Base-by-base conservation (phyloP, 768 basidiomycete species). In the Kwoniella mangroviensis region DNA sequence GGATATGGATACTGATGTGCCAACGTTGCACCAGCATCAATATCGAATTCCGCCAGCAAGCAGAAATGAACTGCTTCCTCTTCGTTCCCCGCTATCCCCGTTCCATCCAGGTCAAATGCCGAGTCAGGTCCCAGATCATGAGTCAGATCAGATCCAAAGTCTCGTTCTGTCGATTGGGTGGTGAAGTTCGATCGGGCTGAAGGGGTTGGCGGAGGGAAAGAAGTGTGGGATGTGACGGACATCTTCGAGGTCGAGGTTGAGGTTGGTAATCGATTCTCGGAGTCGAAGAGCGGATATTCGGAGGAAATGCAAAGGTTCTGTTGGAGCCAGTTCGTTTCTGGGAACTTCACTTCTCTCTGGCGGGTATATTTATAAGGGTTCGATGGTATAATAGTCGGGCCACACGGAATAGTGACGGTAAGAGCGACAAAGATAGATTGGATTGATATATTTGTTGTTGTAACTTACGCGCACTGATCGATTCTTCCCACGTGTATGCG, bases 11-110 rank as follows among this genome's bases (percentile, higher is more conserved):
- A 98, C 84, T 98, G 94, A 83, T 97, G 95, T 52, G 93, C 91
- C 72, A 99, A 86, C 73, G 93, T 91, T 2, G 95, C 92, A 42
- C 97, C 97, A 67, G 91, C 89, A 80, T 93, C 90, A 73, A 99
- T 98, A 85, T 99, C 93, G 85, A 99, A 99, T 83, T 98, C 97
- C n/a, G 97, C 97, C 63, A 98, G 88, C 58, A 99, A 87, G 69
- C 97, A 91, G 84, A 95, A 98, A 21, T 94, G 92, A 55, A 84
- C 84, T 49, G 83, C 79, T 53, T 82, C 82, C 45, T 80, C 82
- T 15, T 75, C 71, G n/a, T 63, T 22, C 22, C 55, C 57, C 34
- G 12, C 42, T 26, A 34, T 55, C 24, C 55, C 65, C 21, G 41
- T 45, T 24, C 54, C 65, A 26, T 60, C 66, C 12, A 59, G 34